Conservation (phyloP, 2,329 filamentous ascomycete species). For the Cryphonectria japonica region DNA sequence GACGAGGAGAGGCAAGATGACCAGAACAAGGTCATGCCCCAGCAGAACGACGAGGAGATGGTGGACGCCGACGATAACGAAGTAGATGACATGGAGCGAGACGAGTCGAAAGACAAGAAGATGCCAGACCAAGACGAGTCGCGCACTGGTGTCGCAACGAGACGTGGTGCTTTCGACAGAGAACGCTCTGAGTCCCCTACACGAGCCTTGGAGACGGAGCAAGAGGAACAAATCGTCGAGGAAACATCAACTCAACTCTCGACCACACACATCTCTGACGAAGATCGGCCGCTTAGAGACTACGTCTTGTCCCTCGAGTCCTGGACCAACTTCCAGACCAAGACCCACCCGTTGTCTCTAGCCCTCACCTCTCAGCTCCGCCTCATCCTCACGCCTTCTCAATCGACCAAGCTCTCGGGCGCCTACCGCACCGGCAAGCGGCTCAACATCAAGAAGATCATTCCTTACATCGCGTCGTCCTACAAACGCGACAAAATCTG, state of each 20-base stretch:
- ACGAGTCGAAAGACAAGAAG: conserved; percentile 45
- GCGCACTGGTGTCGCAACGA: conserved; percentile 63
- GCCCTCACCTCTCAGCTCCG: conserved; percentile 92
- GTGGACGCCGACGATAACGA: conserved; percentile 46
- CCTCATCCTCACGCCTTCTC: conserved; percentile 90
- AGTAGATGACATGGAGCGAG: conserved; percentile 45
- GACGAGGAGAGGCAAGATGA: conserved; percentile 67
- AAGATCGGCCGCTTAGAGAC: conserved; percentile 49
- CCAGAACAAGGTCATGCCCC: conserved; percentile 52
- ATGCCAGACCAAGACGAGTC: conserved; percentile 57
- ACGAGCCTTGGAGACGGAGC: conserved; percentile 37
- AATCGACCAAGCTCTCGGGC: conserved; percentile 93
- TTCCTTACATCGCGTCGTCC: conserved; percentile 96
- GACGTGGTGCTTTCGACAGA: conserved; percentile 61
- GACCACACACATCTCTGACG: conserved; percentile 68
- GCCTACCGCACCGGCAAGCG: conserved; percentile 97
- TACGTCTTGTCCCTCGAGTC: conserved; percentile 67
- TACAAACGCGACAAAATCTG: conserved; percentile 99
- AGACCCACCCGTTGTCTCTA: conserved; percentile 84
- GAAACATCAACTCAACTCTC: conserved; percentile 67
- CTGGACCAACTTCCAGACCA: conserved; percentile 83
- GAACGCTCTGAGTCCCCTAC: conserved; percentile 45
- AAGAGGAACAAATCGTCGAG: conserved; percentile 52
- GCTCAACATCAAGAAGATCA: conserved; percentile 99
- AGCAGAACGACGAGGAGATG: conserved; percentile 48